Evolutionary conservation across 495 filamentous ascomycete species (phyloP).

Genomic region (Tuber umbilicatum): DNA sequence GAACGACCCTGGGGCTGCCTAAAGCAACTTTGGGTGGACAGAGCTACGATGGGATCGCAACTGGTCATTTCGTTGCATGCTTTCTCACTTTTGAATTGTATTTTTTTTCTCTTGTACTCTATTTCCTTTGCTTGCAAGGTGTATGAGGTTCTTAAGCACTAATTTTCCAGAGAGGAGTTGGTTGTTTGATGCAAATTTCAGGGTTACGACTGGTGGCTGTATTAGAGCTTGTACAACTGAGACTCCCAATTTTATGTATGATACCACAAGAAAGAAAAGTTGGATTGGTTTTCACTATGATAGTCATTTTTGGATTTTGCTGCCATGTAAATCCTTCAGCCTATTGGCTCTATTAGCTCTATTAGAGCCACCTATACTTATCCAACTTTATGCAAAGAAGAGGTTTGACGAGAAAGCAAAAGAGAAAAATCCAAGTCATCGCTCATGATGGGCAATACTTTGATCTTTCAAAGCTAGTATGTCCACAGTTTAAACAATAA

Average conservation of each 20-base stretch:
- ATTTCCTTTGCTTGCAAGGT: neutral
- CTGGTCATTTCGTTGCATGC: neutral
- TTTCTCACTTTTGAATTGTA: neutral
- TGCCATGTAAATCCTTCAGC: neutral
- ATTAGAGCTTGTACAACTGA: neutral
- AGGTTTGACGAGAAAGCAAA: neutral
- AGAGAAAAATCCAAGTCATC: neutral
- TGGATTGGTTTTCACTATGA: neutral
- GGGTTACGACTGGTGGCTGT: neutral
- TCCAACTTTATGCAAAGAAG: neutral
- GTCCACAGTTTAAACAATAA: neutral
- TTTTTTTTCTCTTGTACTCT: neutral
- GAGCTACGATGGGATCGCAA: neutral
- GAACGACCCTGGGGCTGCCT: too few relatives aligned
- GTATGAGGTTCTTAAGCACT: too few relatives aligned
- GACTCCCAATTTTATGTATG: neutral
- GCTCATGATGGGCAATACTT: neutral
- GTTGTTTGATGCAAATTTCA: neutral
- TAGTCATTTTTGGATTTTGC: neutral
- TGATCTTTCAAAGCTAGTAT: neutral
- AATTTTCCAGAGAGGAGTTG: neutral
- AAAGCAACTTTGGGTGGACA: too few relatives aligned
- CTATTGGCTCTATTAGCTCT: neutral
- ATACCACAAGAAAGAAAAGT: neutral
- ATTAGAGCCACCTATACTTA: neutral